phyloP scores from a whole-genome alignment of 192 early-diverging fungal species.

The Lunasporangiospora selenospora region DNA sequence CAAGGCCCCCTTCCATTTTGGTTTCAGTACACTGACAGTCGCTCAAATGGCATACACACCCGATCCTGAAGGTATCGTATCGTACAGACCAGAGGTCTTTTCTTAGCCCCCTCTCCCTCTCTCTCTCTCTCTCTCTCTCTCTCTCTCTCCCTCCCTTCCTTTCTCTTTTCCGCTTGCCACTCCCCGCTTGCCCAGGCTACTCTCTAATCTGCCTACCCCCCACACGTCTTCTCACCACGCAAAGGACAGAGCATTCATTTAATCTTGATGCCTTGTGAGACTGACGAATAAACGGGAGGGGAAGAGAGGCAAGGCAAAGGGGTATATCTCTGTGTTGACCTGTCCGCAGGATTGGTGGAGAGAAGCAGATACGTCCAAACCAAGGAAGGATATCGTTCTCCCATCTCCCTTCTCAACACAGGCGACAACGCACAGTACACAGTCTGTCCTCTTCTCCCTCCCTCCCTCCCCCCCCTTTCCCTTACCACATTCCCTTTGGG shows the following conservation, averaged over 20 bases:
- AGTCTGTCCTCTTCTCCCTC: too few species aligned
- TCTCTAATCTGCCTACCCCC: not conserved
- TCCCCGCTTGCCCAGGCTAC: not conserved
- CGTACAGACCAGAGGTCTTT: not conserved
- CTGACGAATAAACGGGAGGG: not conserved
- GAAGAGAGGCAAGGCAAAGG: not conserved
- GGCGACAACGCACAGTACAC: too few species aligned
- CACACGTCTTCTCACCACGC: not conserved
- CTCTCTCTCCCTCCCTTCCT: not conserved
- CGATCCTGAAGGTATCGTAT: constrained; percentile 30
- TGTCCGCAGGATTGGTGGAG: not conserved
- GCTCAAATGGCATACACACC: too few species aligned
- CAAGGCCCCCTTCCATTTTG: too few species aligned
- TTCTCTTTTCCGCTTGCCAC: not conserved
- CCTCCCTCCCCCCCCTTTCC: too few species aligned
- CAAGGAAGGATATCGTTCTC: too few species aligned
- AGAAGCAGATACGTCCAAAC: too few species aligned
- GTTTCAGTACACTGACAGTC: too few species aligned
- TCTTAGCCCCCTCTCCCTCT: not conserved
- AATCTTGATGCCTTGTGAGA: not conserved
- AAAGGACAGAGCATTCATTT: not conserved
- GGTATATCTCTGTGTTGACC: not conserved
- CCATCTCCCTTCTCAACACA: too few species aligned
- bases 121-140: not conserved
- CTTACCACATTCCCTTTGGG: too few species aligned